Evolutionary conservation across 2,329 filamentous ascomycete species (phyloP).

Genomic region (Exophiala bonariae): DNA sequence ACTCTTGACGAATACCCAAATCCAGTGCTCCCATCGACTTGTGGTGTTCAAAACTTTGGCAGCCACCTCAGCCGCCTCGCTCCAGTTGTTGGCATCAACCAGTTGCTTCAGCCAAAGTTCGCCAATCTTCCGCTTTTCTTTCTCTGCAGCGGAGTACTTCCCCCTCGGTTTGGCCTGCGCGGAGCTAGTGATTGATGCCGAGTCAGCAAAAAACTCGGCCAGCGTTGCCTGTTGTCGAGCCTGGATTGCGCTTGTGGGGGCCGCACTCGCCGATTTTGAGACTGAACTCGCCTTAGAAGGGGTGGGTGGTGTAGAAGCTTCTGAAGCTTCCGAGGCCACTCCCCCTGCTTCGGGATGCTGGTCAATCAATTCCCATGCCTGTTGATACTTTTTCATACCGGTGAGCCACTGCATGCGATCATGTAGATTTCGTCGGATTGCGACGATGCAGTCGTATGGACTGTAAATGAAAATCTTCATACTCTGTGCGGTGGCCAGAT

Average conservation of each 20-base stretch:
- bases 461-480: constrained; percentile 92
- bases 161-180: constrained; percentile 36
- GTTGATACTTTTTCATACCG: constrained; percentile 75
- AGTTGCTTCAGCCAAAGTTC: constrained; percentile 92
- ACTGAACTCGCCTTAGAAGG: constrained; percentile 35
- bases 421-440: constrained; percentile 78
- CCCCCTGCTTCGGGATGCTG: constrained; percentile 74
- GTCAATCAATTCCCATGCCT: constrained; percentile 86
- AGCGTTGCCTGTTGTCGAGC: constrained; percentile 45
- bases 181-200: constrained; percentile 63
- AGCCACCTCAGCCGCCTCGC: constrained; percentile 73
- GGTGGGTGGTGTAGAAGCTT: constrained; percentile 40
- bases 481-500: constrained; percentile 55
- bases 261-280: constrained; percentile 30
- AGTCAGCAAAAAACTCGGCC: constrained; percentile 73
- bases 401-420: constrained; percentile 87
- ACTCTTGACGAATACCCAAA: constrained; percentile 84
- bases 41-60: constrained; percentile 79
- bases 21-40: constrained; percentile 91
- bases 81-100: constrained; percentile 73
- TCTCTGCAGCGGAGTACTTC: constrained; percentile 67
- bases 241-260: constrained; percentile 30
- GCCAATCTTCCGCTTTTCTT: constrained; percentile 86
- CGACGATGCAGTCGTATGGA: constrained; percentile 93
- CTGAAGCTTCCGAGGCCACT: constrained; percentile 36